phyloP scores from a whole-genome alignment of 1,284 basidiomycete genomes.

The Schizopora paradoxa region DNA sequence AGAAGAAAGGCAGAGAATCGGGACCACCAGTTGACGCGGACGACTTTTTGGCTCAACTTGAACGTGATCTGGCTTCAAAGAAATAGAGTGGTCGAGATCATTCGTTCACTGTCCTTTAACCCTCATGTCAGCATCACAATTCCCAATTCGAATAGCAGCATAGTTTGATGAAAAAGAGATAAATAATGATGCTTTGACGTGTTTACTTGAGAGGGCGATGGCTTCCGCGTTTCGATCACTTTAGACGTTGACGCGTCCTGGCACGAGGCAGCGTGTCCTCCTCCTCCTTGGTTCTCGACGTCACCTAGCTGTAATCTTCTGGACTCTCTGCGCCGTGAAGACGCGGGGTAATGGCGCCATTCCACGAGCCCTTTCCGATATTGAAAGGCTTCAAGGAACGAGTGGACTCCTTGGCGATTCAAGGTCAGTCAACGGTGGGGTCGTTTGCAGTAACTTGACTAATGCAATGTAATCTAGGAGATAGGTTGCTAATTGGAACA shows the following conservation, averaged over 20 bases:
- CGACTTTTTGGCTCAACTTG: constrained; percentile 57
- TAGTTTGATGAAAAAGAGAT: no score
- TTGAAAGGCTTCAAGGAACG: constrained; percentile 39
- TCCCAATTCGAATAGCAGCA: no score
- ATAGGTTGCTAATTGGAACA: constrained; percentile 74
- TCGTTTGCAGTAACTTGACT: constrained; percentile 5
- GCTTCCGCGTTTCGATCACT: no score
- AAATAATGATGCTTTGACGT: no score
- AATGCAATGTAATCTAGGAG: constrained; percentile 40
- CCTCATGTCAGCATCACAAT: no score
- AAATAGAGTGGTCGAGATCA: neutral
- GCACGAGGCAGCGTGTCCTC: no score
- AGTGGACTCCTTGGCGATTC: constrained; percentile 41
- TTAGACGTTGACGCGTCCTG: no score
- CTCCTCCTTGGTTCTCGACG: no score
- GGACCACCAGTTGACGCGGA: constrained; percentile 39
- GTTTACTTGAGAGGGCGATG: no score
- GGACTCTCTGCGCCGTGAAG: no score
- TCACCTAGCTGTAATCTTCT: no score
- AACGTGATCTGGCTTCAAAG: constrained; percentile 35
- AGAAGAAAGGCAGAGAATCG: constrained; percentile 23
- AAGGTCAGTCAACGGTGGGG: constrained; percentile 34
- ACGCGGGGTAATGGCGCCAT: constrained; percentile 18
- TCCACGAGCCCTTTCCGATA: constrained; percentile 25
- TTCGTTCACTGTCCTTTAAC: no score